phyloP scores from a whole-genome alignment of 306 rosid species.

The Parietaria judaica region DNA sequence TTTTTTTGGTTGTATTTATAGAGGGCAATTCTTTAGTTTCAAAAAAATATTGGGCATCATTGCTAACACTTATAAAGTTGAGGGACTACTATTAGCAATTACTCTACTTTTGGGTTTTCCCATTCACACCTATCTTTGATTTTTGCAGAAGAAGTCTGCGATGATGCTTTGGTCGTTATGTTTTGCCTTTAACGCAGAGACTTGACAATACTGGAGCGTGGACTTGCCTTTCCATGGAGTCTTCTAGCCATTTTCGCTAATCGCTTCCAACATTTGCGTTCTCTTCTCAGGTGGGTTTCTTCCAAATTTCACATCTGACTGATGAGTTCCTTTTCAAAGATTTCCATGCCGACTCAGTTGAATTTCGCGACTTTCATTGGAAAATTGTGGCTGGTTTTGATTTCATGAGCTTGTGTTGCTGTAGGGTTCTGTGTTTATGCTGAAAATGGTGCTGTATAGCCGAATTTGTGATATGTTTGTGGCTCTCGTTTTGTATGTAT shows the following conservation, averaged over 20 bases:
- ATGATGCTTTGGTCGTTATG: neutral
- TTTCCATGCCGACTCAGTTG: constrained; percentile 16
- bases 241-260: constrained; percentile 8
- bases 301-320: neutral
- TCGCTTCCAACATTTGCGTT: constrained; percentile 1
- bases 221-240: neutral
- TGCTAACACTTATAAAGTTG: too few species aligned
- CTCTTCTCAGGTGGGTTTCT: constrained; percentile 27
- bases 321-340: neutral
- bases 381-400: too few species aligned
- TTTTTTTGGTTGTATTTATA: too few species aligned
- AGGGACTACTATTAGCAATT: neutral
- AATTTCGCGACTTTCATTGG: too few species aligned
- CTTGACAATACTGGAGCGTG: neutral
- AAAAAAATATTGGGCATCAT: neutral
- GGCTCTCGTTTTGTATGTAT: constrained; percentile 30
- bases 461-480: constrained; percentile 18
- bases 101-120: neutral
- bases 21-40: neutral
- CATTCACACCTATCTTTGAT: constrained; percentile 19
- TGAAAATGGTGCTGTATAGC: constrained; percentile 30
- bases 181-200: constrained; percentile 1
- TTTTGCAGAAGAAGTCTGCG: neutral
- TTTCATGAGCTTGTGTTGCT: too few species aligned
- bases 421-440: neutral